Percentiles rank a stretch among this genome's conserved stretches.
Conservation (phyloP, 2,329 filamentous ascomycete species). For the Cordyceps tenuipes region DNA sequence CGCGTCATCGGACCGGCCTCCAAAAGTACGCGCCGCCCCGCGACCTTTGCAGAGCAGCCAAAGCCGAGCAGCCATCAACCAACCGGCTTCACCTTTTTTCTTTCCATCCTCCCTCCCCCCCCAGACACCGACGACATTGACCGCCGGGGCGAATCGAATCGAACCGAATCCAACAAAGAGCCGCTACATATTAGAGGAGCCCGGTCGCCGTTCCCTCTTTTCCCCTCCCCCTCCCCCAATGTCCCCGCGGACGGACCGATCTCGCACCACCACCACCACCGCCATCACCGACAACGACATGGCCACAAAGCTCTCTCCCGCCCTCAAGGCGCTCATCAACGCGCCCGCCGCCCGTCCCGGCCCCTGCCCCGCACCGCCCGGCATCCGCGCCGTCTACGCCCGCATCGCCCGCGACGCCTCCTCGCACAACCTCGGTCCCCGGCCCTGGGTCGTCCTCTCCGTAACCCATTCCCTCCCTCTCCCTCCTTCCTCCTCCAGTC, state of each 20-base stretch:
- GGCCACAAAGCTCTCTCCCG: slow-evolving; percentile 56
- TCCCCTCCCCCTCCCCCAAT: background rate
- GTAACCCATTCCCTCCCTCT: slow-evolving; percentile 29
- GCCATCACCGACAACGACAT: slow-evolving; percentile 39
- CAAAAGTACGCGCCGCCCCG: slow-evolving; percentile 9
- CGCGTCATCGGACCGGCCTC: background rate
- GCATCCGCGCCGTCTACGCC: slow-evolving; percentile 55
- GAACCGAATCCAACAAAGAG: background rate
- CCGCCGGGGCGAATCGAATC: background rate
- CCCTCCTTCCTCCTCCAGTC: background rate
- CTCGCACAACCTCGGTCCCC: slow-evolving; percentile 51
- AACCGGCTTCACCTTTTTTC: background rate
- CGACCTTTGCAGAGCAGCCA: background rate
- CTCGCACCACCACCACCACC: slow-evolving; percentile 7
- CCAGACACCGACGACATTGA: background rate
- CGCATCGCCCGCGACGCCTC: slow-evolving; percentile 55
- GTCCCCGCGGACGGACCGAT: background rate
- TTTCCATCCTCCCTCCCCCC: background rate
- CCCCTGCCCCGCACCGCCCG: slow-evolving; percentile 53
- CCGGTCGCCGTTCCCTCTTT: background rate
- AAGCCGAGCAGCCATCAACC: background rate
- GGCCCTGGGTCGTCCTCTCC: slow-evolving; percentile 60
- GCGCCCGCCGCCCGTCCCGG: slow-evolving; percentile 58
- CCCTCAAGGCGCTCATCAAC: slow-evolving; percentile 67
- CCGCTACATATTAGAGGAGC: background rate